Percentiles rank a stretch among this genome's conserved stretches.
These are phyloP conservation scores for Penicillium palitans DNA, from an alignment of 2,329 filamentous ascomycete species.

Conservation along the genomic window DNA sequence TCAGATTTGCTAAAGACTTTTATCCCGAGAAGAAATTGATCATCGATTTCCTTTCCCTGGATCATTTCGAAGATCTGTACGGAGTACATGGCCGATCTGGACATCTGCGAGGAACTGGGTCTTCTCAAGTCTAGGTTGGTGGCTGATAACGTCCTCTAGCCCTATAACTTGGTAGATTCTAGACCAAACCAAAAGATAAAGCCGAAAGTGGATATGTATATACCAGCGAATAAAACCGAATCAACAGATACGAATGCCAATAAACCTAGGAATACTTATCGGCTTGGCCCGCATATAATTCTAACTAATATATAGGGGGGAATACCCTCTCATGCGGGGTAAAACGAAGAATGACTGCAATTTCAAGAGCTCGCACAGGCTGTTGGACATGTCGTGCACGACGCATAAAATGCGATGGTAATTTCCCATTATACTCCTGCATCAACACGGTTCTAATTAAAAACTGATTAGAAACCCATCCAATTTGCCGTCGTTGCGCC, in stretches of 20 bases:
- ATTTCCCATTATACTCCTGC: neutral
- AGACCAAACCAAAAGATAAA: neutral
- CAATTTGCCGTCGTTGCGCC: slow-evolving; percentile 23
- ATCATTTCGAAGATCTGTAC: too few species aligned
- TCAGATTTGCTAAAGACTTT: too few species aligned
- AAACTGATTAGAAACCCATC: slow-evolving; percentile 17
- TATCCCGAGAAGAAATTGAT: too few species aligned
- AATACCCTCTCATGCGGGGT: neutral
- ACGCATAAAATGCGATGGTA: slow-evolving; percentile 29
- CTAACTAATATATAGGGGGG: too few species aligned
- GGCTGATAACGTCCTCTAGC: too few species aligned
- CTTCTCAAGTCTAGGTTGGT: too few species aligned
- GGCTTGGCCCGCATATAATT: slow-evolving; percentile 1
- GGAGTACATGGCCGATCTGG: too few species aligned
- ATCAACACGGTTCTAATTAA: neutral
- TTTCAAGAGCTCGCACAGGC: slow-evolving; percentile 24
- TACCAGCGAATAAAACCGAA: neutral
- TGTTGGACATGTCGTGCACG: slow-evolving; percentile 25
- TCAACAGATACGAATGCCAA: neutral
- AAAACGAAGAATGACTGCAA: slow-evolving; percentile 5
- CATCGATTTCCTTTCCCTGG: too few species aligned
- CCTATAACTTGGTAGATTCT: too few species aligned
- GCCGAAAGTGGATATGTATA: neutral
- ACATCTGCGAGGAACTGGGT: too few species aligned
- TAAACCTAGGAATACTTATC: neutral